Percentiles rank a stretch among this genome's conserved stretches.
Conservation (phyloP, 768 basidiomycete species). For the Suillus americanus region DNA sequence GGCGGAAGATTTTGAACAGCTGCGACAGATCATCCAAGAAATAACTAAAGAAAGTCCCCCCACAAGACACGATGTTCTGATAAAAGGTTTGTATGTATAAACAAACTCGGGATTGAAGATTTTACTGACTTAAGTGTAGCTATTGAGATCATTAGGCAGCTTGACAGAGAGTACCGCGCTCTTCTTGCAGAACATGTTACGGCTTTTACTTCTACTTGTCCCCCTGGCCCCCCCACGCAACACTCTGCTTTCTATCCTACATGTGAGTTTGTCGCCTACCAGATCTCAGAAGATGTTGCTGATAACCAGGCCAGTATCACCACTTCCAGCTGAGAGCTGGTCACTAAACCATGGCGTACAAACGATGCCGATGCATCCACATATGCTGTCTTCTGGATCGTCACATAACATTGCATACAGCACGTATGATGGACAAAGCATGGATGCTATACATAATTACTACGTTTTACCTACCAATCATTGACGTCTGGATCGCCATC, state of each 20-base stretch:
- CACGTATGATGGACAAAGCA: not conserved
- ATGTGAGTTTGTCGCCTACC: not conserved
- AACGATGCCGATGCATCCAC: not conserved
- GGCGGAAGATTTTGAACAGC: conserved; percentile 2
- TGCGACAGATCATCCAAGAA: not conserved
- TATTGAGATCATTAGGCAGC: not conserved
- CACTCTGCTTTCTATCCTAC: not conserved
- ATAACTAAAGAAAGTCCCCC: not conserved
- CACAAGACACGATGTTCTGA: not conserved
- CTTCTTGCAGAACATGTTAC: not conserved
- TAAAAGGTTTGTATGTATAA: not conserved
- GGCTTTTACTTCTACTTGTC: not conserved
- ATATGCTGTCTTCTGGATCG: not conserved
- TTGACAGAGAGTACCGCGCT: not conserved
- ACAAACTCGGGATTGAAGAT: not conserved
- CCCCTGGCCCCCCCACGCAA: not conserved
- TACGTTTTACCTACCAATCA: not conserved
- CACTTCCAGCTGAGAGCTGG: not conserved
- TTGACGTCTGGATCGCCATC: not conserved
- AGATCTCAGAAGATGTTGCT: not conserved
- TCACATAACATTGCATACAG: not conserved
- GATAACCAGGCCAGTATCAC: not conserved
- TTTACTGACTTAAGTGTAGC: not conserved
- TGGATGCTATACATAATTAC: not conserved
- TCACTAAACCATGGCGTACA: not conserved